phyloP scores from a whole-genome alignment of 805 yeast species.

The Candida krabiensis region DNA sequence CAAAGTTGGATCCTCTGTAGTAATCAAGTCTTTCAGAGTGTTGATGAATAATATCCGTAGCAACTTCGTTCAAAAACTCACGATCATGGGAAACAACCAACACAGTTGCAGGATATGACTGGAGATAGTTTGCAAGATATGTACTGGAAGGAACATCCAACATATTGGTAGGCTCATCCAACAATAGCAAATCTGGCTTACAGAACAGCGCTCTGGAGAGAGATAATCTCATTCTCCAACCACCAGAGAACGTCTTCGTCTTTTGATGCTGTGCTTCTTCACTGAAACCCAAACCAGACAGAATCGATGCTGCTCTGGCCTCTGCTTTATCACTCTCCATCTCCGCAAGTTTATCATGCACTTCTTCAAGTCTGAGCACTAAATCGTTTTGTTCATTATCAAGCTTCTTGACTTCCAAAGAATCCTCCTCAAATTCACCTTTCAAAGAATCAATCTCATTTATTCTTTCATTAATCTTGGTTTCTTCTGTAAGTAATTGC shows the following conservation, averaged over 20 bases:
- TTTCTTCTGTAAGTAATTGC: conserved; percentile 75
- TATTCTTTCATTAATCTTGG: conserved; percentile 69
- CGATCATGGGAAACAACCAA: conserved; percentile 97
- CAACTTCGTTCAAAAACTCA: conserved; percentile 94
- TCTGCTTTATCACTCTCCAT: conserved; percentile 99
- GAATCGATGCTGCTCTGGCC: conserved; percentile 91
- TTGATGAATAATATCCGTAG: conserved; percentile 97
- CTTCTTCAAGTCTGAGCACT: conserved; percentile 72
- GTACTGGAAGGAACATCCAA: conserved; percentile 99
- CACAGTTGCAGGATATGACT: conserved; percentile 87
- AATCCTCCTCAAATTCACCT: conserved; percentile 70
- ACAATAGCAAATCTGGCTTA: conserved; percentile 86
- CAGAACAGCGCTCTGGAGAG: conserved; percentile 97
- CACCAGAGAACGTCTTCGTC: conserved; percentile 95
- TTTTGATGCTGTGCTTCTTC: conserved; percentile 79
- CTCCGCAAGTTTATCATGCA: conserved; percentile 78
- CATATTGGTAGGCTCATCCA: conserved; percentile 99
- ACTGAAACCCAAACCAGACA: conserved; percentile 92
- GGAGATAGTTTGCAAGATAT: conserved; percentile 84
- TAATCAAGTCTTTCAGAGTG: conserved; percentile 96
- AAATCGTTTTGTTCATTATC: conserved; percentile 91
- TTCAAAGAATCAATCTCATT: conserved; percentile 71
- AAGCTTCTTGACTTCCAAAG: conserved; percentile 70
- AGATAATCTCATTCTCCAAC: conserved; percentile 99
- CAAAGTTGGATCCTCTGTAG: conserved; percentile 92